Base-by-base conservation (phyloP, 148 eudicot species). In the Linanthus parryae region DNA sequence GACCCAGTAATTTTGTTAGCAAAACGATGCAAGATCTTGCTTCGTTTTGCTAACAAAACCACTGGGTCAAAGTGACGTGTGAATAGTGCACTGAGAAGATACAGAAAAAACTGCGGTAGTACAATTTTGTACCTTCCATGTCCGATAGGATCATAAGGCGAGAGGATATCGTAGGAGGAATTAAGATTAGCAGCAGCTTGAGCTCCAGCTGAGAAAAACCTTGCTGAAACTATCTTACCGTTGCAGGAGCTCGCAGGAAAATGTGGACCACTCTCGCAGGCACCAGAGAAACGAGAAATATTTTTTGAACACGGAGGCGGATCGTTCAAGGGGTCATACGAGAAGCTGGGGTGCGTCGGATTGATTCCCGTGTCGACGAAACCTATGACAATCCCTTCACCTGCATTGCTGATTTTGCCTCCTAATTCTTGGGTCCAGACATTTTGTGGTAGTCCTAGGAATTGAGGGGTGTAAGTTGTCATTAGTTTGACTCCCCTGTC, bases 101-200 rank as follows among this genome's bases (percentile, higher is more conserved):
- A n/a, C n/a, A n/a, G n/a, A n/a, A n/a, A n/a, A n/a, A n/a, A n/a
- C n/a, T n/a, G n/a, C n/a, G n/a, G n/a, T n/a, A n/a, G n/a, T n/a
- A n/a, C n/a, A n/a, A n/a, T n/a, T n/a, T n/a, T 37, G 25, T 74
- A 86, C 98, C 98, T 87, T 46, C 99, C 99, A 74, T 94, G 99
- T 44, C 99, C 99, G 45, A 69, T 95, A 14, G 88, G 85, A 80
- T 94, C 99, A 80, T 68, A 84, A 4, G 96, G 96, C 12, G 99
- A 94, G 17, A 83, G 73, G 44, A 88, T 70, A 55, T 94, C 99
- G 1, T 70, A 45, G 1, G 94, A 74, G 31, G 83, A 51, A 77
- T 94, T 76, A 36, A 94, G 87, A 29, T 57, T 43, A n/a, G 78
- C 69, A 34, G 68, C 77, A 15, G 91, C 88, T 58, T 72, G 76